Base-by-base conservation (phyloP, 768 basidiomycete genomes). In the Trametes meyenii region DNA sequence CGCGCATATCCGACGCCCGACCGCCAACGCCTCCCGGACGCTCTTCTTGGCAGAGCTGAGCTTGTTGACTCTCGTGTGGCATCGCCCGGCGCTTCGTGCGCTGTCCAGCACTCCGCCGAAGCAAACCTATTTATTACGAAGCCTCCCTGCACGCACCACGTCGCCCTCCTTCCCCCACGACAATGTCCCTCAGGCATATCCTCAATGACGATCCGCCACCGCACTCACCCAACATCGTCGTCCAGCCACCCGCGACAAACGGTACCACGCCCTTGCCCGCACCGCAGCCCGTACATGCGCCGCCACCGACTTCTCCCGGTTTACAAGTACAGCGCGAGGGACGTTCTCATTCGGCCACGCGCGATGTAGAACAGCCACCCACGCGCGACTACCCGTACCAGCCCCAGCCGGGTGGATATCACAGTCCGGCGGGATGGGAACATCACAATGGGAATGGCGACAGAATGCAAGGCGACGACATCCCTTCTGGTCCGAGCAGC, bases 151-250 rank as follows among this genome's bases (percentile, higher is more conserved):
- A 50, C 54, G 50, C 40, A 55, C 58, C 62, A 58, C 57, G 62
- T 63, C 62, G 56, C 49, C 50, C 54, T 19, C 54, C 46, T 42
- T 35, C 51, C 52, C 60, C 51, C 23, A 60, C 55, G 45, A 68
- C 62, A 74, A 92, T 92, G 89, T 91, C 90, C 52, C 84, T 92
- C 73, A 86, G 85, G 68, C 82, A 85, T 66, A 91, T 92, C 63
- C 85, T 92, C 76, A 92, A 92, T 76, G 85, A 90, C 76, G 86
- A 89, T 65, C 68, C 71, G 14, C 73, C 69, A 24, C 51, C 55
- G 39, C 70, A 66, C 49, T 66, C 50, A 38, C 57, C 67, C 40
- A 61, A 65, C 23, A 74, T 78, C 35, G 76, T 78, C 21, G 72
- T 78, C 48, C 61, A 66, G 39, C 69, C 74, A 58, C 69, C 73